These are phyloP conservation scores for Phyllosticta citriasiana DNA, from an alignment of 2,329 filamentous ascomycete genomes.

Conservation along the genomic window DNA sequence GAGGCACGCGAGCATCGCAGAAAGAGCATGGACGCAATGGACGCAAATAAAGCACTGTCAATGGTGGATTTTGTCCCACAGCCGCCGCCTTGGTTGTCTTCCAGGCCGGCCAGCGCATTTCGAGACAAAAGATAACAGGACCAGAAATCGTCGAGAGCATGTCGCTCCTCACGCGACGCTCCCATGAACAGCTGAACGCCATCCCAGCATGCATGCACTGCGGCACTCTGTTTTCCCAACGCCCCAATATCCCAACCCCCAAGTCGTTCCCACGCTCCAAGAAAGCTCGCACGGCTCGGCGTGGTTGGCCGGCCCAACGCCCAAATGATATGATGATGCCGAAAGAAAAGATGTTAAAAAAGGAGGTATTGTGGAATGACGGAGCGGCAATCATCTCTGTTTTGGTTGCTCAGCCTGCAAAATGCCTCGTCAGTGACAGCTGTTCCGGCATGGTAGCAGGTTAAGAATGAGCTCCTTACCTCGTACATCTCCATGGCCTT, in stretches of 20 bases:
- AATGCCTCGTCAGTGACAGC: not conserved
- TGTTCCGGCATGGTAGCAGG: too few relatives aligned
- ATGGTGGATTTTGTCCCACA: not conserved
- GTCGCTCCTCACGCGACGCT: not conserved
- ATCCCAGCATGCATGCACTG: not conserved
- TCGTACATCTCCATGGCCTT: conserved; percentile 10
- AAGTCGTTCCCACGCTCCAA: not conserved
- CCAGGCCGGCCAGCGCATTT: not conserved
- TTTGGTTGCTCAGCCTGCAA: not conserved
- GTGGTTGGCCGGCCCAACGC: not conserved
- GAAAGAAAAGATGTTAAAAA: conserved; percentile 25
- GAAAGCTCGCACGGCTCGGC: not conserved
- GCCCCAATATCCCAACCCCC: not conserved
- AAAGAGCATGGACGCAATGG: not conserved
- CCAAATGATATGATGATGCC: not conserved
- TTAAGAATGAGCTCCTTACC: not conserved
- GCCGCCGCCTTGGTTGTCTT: not conserved
- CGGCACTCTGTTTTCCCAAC: not conserved
- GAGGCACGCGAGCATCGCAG: not conserved
- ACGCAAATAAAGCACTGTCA: not conserved
- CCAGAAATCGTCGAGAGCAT: not conserved
- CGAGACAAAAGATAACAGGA: not conserved
- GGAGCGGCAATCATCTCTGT: not conserved
- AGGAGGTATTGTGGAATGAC: conserved; percentile 14
- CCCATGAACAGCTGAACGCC: not conserved